Conservation (phyloP, 2,329 filamentous ascomycete genomes). For the Aspergillus hiratsukae region DNA sequence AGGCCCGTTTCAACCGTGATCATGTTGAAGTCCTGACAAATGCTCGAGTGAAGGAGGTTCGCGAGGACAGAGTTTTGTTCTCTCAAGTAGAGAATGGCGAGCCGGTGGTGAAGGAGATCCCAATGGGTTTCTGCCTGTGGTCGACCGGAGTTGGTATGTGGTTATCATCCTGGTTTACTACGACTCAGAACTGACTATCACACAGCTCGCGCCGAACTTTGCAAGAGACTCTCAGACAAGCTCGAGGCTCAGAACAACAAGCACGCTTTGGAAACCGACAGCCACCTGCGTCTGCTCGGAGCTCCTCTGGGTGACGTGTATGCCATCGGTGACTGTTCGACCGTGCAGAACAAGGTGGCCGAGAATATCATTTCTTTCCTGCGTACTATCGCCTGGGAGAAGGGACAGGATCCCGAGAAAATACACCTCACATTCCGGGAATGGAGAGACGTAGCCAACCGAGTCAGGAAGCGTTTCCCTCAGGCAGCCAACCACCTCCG, state of each 20-base stretch:
- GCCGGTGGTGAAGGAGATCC: constrained; percentile 82
- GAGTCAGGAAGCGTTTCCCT: constrained; percentile 84
- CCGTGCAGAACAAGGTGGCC: constrained; percentile 94
- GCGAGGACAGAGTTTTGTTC: constrained; percentile 78
- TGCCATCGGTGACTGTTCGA: constrained; percentile 91
- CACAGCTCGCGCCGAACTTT: constrained; percentile 70
- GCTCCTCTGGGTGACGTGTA: constrained; percentile 92
- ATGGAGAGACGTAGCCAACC: constrained; percentile 78
- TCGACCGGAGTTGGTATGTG: constrained; percentile 75
- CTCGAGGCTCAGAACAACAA: constrained; percentile 77
- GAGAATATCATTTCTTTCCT: constrained; percentile 89
- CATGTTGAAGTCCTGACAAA: constrained; percentile 90
- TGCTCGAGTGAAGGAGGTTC: constrained; percentile 85
- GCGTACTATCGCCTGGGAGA: constrained; percentile 84
- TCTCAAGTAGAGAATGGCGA: constrained; percentile 75
- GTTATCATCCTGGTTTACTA: neutral
- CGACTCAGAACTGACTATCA: constrained; percentile 3
- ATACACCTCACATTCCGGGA: constrained; percentile 80
- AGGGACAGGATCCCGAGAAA: constrained; percentile 83
- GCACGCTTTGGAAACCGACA: constrained; percentile 90
- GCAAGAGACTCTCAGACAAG: constrained; percentile 69
- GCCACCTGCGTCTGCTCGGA: constrained; percentile 83
- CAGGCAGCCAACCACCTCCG: constrained; percentile 83
- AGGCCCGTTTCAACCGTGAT: constrained; percentile 80
- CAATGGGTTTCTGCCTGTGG: constrained; percentile 95